Base-by-base conservation (phyloP, 805 yeast genomes). In the Lachancea sp. region DNA sequence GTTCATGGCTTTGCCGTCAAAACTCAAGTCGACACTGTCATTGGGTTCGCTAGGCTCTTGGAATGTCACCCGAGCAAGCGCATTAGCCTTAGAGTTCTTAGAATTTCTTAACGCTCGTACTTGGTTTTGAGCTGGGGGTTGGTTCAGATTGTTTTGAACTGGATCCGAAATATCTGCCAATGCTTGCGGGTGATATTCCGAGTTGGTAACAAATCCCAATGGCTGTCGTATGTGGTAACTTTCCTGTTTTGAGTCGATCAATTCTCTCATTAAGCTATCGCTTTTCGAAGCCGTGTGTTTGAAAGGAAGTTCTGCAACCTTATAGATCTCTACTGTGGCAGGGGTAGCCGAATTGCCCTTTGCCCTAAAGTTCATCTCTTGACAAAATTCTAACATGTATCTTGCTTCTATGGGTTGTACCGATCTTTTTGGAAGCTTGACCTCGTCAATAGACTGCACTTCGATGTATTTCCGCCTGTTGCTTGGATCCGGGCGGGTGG, bases 1-100 rank as follows among this genome's bases (percentile, higher is more conserved):
- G 49, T 67, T 68, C 60, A 68, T 55, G 2, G 72, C 73, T 43
- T 68, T 68, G 8, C 73, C 73, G 46, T 68, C 73, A 43, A 68
- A 68, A 51, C 71, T 66, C 38, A 68, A 43, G 18, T 68, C 73
- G 55, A 66, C 63, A 38, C 56, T 55, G 24, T 59, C 61, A 32
- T 58, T 54, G 18, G 29, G 37, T 12, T 39, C 42, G 4, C 18
- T 23, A 3, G 40, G 8, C 15, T 43, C 35, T 29, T 30, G 34
- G 12, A 30, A 18, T 3, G 30, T 23, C 23, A 29, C 26, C 9
- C 35, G 21, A 4, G 35, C 30, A 16, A 37, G 29, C 24, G 40
- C 29, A 17, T 37, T 37, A 2, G 35, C 30, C 23, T 23, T 37
- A 22, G 35, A 17, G 17, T 15, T 16, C 13, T 18, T 24, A 8